Evolutionary conservation across 306 rosid species (phyloP).

Genomic region (Boehmeria nivea): DNA sequence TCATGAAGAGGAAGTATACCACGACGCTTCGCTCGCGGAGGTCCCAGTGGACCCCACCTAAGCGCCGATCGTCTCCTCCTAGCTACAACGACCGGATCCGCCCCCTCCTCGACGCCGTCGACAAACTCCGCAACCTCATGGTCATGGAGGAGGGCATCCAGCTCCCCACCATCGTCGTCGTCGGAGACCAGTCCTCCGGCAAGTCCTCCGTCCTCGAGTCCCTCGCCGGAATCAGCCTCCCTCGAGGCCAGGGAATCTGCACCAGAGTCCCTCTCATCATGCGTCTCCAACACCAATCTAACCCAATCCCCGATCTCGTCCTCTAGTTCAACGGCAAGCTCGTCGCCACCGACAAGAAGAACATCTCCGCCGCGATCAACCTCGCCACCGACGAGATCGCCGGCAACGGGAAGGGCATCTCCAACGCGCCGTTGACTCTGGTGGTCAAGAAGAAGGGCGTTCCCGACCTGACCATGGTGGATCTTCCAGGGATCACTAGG

Average conservation of each 20-base stretch:
- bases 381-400: constrained; percentile 22
- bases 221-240: constrained; percentile 5
- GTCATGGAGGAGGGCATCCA: constrained; percentile 11
- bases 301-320: constrained; percentile 5
- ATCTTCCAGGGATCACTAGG: constrained; percentile 43
- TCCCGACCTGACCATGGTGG: constrained; percentile 29
- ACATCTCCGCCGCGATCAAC: constrained; percentile 12
- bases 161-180: constrained; percentile 13
- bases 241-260: constrained; percentile 12
- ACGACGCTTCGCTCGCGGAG: not conserved
- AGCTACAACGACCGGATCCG: constrained; percentile 1
- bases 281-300: constrained; percentile 20
- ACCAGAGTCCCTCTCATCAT: constrained; percentile 21
- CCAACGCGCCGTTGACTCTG: constrained; percentile 18
- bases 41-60: not conserved
- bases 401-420: constrained; percentile 16
- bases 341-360: not conserved
- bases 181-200: constrained; percentile 14
- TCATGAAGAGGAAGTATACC: too few relatives aligned
- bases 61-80: constrained; percentile 1
- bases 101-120: constrained; percentile 11
- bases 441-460: constrained; percentile 23
- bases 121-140: constrained; percentile 2
- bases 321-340: constrained; percentile 14
- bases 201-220: constrained; percentile 10